Base-by-base conservation (phyloP, 345 rosid species). In the Gossypium sturtianum region DNA sequence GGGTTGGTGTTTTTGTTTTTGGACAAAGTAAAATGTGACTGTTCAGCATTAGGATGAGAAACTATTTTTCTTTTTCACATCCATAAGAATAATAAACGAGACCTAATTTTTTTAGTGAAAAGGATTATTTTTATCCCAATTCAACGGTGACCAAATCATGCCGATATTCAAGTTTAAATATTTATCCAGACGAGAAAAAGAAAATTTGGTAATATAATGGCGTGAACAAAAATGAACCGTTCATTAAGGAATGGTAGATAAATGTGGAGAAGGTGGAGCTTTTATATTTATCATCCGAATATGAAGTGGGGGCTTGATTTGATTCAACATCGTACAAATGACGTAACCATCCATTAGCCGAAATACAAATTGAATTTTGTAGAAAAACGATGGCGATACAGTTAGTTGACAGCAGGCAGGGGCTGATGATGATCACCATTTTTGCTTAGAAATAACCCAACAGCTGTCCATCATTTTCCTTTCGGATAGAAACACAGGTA, bases 231-330 rank as follows among this genome's bases (percentile, higher is more conserved):
- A 34, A 72, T n/a, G 41, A 77, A 73, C 78, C 83, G 63, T 62
- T 77, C 75, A 76, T 83, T 74, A 53, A 43, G 68, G 80, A 81
- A 79, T 75, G 60, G 53, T 77, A 3, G n/a, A 49, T 12, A 49
- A 61, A 49, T 4, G 34, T 61, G 75, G 73, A 78, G 79, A 61
- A 63, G 34, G 17, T 43, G 44, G 38, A 66, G 47, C 75, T 51
- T 38, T 78, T 52, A 75, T 61, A 43, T 72, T 71, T 69, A 43
- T 74, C 77, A 69, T 61, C 74, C 60, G 41, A 56, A 7, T 11
- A 11, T 34, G 38, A 27, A 16, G 54, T 25, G 65, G 70, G 70
- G n/a, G 20, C 53, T 45, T 67, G 51, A 52, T 52, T 66, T 77
- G 49, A 69, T 64, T 44, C 70, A 80, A 78, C 65, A 10, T 71